Conservation (phyloP, 306 rosid genomes). For the Trifolium fragiferum region DNA sequence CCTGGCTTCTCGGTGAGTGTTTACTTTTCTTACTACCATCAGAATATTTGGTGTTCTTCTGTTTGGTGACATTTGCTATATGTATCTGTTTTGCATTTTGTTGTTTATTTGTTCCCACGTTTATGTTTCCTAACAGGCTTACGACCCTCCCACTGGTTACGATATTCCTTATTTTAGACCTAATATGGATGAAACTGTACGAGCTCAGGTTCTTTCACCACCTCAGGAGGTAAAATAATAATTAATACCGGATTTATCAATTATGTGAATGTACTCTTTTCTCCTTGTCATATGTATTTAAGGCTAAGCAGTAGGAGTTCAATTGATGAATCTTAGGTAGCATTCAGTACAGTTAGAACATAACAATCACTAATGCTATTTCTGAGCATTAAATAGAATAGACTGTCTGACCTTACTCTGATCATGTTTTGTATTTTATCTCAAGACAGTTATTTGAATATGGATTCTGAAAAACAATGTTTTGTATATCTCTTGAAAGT, state of each 20-base stretch:
- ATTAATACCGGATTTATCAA: background rate
- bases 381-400: background rate
- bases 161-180: constrained; percentile 90
- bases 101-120: constrained; percentile 41
- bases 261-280: background rate
- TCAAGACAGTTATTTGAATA: too few species aligned
- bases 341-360: background rate
- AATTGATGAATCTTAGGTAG: background rate
- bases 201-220: constrained; percentile 67
- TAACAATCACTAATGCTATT: background rate
- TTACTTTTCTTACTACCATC: background rate
- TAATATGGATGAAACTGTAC: constrained; percentile 68
- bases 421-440: background rate
- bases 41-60: background rate
- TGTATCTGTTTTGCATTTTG: constrained; percentile 15
- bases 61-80: background rate
- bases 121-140: constrained; percentile 68
- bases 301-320: constrained; percentile 15
- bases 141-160: constrained; percentile 81
- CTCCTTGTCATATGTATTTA: background rate
- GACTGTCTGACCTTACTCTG: background rate
- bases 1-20: constrained; percentile 86
- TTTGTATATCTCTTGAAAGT: too few species aligned
- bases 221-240: constrained; percentile 74
- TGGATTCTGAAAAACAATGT: too few species aligned